Evolutionary conservation across 2,329 filamentous ascomycete species (phyloP).

Genomic region (Madurella mycetomatis): DNA sequence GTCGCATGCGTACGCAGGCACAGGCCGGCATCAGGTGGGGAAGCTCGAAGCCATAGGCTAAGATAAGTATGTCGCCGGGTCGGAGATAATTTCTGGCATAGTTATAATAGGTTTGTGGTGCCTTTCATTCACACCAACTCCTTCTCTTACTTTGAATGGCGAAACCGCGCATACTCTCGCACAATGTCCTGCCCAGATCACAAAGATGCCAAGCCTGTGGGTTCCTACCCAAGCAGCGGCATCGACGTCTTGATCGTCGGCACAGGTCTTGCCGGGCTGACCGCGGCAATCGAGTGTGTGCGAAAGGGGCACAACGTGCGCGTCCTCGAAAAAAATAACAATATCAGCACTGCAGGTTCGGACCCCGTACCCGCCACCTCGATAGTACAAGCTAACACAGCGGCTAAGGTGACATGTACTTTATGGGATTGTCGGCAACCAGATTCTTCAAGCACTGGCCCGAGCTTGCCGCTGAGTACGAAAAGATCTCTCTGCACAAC

Average conservation of each 20-base stretch:
- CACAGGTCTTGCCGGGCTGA: slow-evolving; percentile 56
- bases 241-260: slow-evolving; percentile 51
- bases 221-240: slow-evolving; percentile 44
- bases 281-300: slow-evolving; percentile 56
- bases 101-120: too few relatives aligned
- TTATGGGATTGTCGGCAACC: slow-evolving; percentile 54
- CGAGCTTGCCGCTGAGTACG: slow-evolving; percentile 47
- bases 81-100: too few relatives aligned
- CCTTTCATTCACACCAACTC: not conserved
- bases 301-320: slow-evolving; percentile 53
- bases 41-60: too few relatives aligned
- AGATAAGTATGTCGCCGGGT: too few relatives aligned
- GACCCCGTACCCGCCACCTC: too few relatives aligned
- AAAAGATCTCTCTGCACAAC: slow-evolving; percentile 48
- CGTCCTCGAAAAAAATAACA: slow-evolving; percentile 43
- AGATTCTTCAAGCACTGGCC: slow-evolving; percentile 42
- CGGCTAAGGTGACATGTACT: slow-evolving; percentile 53
- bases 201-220: slow-evolving; percentile 43
- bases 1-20: too few relatives aligned
- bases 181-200: not conserved
- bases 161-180: not conserved
- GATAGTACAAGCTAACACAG: slow-evolving; percentile 1
- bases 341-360: slow-evolving; percentile 49
- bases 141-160: not conserved
- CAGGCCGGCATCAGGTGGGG: too few relatives aligned